Conservation (phyloP, 2,329 filamentous ascomycete species). For the Pestalotiopsis sp. region DNA sequence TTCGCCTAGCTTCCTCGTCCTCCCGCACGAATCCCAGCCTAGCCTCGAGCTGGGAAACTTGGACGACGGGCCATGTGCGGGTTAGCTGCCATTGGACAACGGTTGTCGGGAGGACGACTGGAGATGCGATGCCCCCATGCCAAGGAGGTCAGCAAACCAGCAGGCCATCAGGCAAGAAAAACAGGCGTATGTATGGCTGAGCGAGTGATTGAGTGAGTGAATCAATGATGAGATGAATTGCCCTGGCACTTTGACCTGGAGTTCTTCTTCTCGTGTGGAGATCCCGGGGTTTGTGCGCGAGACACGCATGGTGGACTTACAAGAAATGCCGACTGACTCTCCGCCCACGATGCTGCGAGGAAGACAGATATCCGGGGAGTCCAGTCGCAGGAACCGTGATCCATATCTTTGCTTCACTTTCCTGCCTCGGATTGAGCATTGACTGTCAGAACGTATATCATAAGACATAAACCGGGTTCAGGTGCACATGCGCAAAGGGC, state of each 20-base stretch:
- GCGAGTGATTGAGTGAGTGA: not conserved
- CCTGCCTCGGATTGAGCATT: not conserved
- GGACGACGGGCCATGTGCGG: not conserved
- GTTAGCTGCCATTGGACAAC: not conserved
- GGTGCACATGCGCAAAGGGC: not conserved
- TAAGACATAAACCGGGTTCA: not conserved
- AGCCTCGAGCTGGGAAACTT: constrained; percentile 9
- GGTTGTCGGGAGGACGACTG: constrained; percentile 5
- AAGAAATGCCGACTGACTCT: not conserved
- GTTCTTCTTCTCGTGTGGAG: not conserved
- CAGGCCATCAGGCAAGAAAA: not conserved
- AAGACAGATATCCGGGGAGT: not conserved
- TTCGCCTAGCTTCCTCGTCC: constrained; percentile 25
- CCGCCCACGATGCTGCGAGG: not conserved
- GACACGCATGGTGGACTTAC: not conserved
- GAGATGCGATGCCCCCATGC: not conserved
- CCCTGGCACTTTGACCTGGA: not conserved
- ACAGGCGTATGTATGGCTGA: not conserved
- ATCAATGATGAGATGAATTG: not conserved
- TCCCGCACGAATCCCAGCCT: constrained; percentile 18
- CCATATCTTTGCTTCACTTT: not conserved
- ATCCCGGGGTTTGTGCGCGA: not conserved
- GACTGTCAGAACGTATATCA: not conserved
- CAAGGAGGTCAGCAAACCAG: not conserved
- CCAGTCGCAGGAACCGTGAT: not conserved